Percentiles rank a stretch among this genome's conserved stretches.
phyloP scores from a whole-genome alignment of 2,329 filamentous ascomycete species.

The Pestalotiopsis sp. region DNA sequence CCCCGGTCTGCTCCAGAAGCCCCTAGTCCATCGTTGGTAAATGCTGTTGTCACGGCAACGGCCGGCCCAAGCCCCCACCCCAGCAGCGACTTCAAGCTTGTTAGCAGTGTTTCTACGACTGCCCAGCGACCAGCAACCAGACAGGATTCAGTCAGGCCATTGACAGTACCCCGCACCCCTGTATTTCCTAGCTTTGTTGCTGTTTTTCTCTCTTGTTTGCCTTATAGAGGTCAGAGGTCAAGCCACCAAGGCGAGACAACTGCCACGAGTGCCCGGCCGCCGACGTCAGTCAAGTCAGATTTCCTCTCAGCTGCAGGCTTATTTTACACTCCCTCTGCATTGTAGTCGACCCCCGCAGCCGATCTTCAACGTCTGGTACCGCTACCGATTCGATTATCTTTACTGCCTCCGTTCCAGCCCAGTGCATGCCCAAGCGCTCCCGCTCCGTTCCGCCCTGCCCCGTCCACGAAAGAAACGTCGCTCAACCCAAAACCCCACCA shows the following conservation, averaged over 20 bases:
- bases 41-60: slow-evolving; percentile 10
- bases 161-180: background rate
- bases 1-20: background rate
- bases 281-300: background rate
- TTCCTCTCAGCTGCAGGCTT: background rate
- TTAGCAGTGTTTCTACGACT: background rate
- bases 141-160: background rate
- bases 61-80: too few relatives aligned
- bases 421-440: background rate
- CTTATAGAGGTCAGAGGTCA: background rate
- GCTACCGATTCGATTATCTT: background rate
- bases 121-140: background rate
- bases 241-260: background rate
- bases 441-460: background rate
- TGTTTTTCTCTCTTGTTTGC: background rate
- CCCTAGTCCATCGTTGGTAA: slow-evolving; percentile 3
- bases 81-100: too few relatives aligned
- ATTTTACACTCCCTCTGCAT: too few relatives aligned
- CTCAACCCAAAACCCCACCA: slow-evolving; percentile 1
- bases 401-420: background rate
- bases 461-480: background rate
- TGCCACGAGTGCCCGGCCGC: background rate
- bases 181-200: background rate
- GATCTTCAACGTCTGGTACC: background rate
- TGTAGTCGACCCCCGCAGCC: background rate